Percentiles rank a stretch among this genome's conserved stretches.
phyloP scores from a whole-genome alignment of 306 rosid species.

The Rosa persica region DNA sequence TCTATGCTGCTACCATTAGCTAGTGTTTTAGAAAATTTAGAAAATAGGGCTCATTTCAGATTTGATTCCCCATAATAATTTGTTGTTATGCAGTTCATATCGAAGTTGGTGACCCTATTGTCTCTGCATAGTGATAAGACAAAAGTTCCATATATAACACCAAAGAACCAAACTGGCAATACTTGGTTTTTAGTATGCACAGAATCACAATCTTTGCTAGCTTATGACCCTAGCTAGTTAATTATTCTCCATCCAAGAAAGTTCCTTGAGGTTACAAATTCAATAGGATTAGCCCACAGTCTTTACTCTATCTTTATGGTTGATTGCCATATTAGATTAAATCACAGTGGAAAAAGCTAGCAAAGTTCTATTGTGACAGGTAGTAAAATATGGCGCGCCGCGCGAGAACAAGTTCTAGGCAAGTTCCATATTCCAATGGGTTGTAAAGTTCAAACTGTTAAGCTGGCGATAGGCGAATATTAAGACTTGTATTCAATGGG shows the following conservation, averaged over 20 bases:
- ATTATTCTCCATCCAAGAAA: slow-evolving; percentile 15
- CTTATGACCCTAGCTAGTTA: background rate
- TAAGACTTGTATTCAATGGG: background rate
- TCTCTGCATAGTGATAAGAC: slow-evolving; percentile 9
- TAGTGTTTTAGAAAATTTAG: background rate
- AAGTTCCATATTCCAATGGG: slow-evolving; percentile 33
- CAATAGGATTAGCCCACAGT: slow-evolving; percentile 33
- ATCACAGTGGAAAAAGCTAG: slow-evolving; percentile 16
- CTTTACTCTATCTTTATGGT: background rate
- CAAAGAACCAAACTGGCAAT: slow-evolving; percentile 33
- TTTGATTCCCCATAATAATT: slow-evolving; percentile 26
- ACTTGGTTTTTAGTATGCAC: slow-evolving; percentile 35
- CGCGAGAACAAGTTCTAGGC: slow-evolving; percentile 33
- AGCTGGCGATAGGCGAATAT: slow-evolving; percentile 23
- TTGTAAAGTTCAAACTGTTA: slow-evolving; percentile 53
- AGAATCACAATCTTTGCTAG: background rate
- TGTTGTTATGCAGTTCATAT: slow-evolving; percentile 14
- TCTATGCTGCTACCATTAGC: background rate
- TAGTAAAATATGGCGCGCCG: background rate
- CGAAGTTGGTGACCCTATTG: slow-evolving; percentile 5
- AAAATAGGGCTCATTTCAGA: slow-evolving; percentile 12
- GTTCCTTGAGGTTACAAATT: slow-evolving; percentile 15
- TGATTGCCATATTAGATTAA: slow-evolving; percentile 12
- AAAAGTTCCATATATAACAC: background rate
- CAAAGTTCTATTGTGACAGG: slow-evolving; percentile 27